Evolutionary conservation across 2,329 filamentous ascomycete genomes (phyloP).

Genomic region (Colletotrichum sublineola): DNA sequence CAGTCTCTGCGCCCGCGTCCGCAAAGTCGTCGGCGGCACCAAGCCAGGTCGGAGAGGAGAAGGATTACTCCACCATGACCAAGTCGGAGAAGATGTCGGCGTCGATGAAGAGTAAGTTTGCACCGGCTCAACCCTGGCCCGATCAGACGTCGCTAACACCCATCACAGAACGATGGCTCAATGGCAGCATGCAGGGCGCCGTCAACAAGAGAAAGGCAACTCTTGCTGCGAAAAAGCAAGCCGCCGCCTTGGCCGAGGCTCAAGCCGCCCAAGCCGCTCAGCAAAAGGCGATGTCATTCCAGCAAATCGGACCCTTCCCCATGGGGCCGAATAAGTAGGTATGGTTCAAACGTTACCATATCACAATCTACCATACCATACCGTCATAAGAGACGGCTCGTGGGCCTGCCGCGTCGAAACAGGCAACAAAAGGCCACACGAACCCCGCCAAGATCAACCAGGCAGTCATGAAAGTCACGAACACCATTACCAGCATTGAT

Average conservation of each 20-base stretch:
- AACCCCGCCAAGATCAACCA: background rate
- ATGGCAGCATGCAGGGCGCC: constrained; percentile 71
- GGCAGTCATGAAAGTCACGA: constrained; percentile 12
- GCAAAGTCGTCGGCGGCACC: constrained; percentile 40
- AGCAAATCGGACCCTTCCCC: constrained; percentile 20
- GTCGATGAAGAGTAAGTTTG: constrained; percentile 72
- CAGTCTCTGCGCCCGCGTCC: constrained; percentile 38
- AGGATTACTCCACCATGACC: constrained; percentile 72
- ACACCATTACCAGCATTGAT: constrained; percentile 30
- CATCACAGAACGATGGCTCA: constrained; percentile 67
- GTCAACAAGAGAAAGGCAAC: constrained; percentile 72
- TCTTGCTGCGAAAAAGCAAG: constrained; percentile 69
- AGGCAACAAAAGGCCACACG: background rate
- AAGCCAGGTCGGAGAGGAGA: constrained; percentile 54
- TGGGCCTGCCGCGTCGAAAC: background rate
- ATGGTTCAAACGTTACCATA: background rate
- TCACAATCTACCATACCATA: background rate
- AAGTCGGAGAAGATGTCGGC: constrained; percentile 77
- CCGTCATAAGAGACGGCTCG: background rate
- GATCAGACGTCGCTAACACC: constrained; percentile 46
- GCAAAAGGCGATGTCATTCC: constrained; percentile 13
- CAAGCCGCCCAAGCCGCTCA: constrained; percentile 24
- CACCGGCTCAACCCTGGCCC: background rate
- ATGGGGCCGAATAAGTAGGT: constrained; percentile 7
- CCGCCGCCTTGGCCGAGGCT: constrained; percentile 48